Evolutionary conservation across 352 stramenopile species (phyloP), one percentile per base, ranked within the genome.

Genomic region (Phytophthora hibernalis): DNA sequence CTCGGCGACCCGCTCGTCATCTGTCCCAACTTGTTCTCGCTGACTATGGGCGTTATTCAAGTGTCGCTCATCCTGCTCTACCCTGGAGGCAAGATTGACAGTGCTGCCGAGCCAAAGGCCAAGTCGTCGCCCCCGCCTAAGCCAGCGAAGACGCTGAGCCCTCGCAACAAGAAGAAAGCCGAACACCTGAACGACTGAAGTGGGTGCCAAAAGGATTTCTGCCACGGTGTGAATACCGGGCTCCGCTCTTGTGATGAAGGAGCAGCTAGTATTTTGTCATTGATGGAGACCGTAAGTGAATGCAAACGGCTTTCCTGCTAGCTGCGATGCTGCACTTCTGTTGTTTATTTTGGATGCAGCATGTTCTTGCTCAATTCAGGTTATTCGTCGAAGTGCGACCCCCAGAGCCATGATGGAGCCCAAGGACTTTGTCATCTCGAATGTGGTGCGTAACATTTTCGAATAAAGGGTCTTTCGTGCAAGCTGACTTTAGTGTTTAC

Each of bases 21-120:
- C 26, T 76, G 82, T 59, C 87, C 87, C 8, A 95, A 95, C 51
- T 42, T 78, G 11, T 91, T 95, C 35, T 74, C 73, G 24, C 71
- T 92, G 22, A 75, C 76, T 4, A 92, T 95, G 80, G 85, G 87
- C 8, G 24, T 80, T 21, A 89, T 92, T 26, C 87, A 93, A 63
- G 83, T 91, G 58, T 78, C 77, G 54, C 68, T 93, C 20, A 84
- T 91, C 48, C 37, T 87, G 35, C 44, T 76, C 12, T 93, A 82
- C 35, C 81, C 79, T 10, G 78, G 74, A 64, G 64, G 70, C 26
- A 85, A 79, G 56, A 54, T 10, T 16, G 20, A n/a, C 11, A 67
- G 21, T 31, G 24, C 21, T 10, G 31, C 22, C 5, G 61, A 72
- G 22, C 18, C 35, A 16, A 70, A 78, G 38, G 43, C 30, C 11